Percentiles rank a stretch among this genome's conserved stretches.
phyloP scores from a whole-genome alignment of 306 rosid genomes.

The Pterocarpus macrocarpus region DNA sequence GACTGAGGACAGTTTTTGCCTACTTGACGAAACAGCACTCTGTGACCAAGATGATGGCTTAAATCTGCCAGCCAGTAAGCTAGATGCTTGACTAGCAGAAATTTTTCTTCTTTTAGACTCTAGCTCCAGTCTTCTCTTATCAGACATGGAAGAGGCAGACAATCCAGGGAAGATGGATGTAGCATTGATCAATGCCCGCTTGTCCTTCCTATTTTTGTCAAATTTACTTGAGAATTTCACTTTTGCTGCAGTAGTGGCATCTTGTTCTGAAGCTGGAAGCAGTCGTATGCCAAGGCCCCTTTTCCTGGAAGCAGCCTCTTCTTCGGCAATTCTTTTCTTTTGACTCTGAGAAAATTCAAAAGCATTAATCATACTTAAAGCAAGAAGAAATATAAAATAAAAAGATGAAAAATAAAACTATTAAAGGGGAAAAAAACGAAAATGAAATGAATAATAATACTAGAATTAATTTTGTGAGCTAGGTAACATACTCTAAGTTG shows the following conservation, averaged over 20 bases:
- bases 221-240: constrained; percentile 68
- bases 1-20: constrained; percentile 44
- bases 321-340: constrained; percentile 87
- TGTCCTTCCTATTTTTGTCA: constrained; percentile 67
- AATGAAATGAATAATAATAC: constrained; percentile 14
- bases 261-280: constrained; percentile 71
- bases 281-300: constrained; percentile 73
- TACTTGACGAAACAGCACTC: constrained; percentile 45
- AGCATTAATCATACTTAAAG: background rate
- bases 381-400: background rate
- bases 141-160: constrained; percentile 53
- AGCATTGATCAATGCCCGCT: constrained; percentile 70
- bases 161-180: constrained; percentile 65
- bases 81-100: constrained; percentile 68
- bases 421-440: constrained; percentile 21
- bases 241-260: constrained; percentile 60
- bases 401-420: background rate
- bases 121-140: constrained; percentile 60
- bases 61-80: constrained; percentile 60
- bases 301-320: constrained; percentile 71
- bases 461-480: constrained; percentile 27
- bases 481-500: constrained; percentile 72
- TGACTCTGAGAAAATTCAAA: constrained; percentile 63
- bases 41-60: constrained; percentile 74
- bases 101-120: constrained; percentile 80